phyloP scores from a whole-genome alignment of 2,329 filamentous ascomycete genomes.

The Penicillium frequentans region DNA sequence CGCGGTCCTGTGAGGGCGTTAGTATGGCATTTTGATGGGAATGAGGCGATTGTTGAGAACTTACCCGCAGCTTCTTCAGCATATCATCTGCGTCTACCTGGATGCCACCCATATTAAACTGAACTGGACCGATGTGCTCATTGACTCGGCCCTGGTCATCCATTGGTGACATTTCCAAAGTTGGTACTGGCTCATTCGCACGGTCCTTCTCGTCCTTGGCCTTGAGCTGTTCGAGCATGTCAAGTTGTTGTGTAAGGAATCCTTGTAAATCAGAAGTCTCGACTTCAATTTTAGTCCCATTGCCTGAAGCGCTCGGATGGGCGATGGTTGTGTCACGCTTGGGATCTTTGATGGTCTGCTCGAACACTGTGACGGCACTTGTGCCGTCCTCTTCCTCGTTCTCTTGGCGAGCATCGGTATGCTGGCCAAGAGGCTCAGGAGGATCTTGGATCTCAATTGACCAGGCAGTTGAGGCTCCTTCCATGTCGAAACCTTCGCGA shows the following conservation, averaged over 20 bases:
- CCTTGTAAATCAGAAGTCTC: conserved; percentile 72
- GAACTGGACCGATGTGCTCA: conserved; percentile 88
- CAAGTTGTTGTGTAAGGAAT: conserved; percentile 74
- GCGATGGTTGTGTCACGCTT: conserved; percentile 62
- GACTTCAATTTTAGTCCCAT: conserved; percentile 54
- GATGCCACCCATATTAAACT: conserved; percentile 98
- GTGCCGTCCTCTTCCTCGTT: conserved; percentile 40
- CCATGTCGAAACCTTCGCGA: conserved; percentile 87
- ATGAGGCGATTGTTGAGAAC: conserved; percentile 18
- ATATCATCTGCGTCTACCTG: conserved; percentile 94
- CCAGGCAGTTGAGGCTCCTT: conserved; percentile 82
- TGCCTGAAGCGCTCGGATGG: conserved; percentile 47
- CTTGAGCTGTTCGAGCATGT: conserved; percentile 67
- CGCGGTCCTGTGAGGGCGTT: conserved; percentile 40
- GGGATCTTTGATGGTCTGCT: conserved; percentile 76
- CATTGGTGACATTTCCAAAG: conserved; percentile 37
- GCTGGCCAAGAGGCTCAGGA: conserved; percentile 30
- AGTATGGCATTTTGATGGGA: not conserved
- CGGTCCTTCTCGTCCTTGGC: conserved; percentile 54
- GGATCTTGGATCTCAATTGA: conserved; percentile 72
- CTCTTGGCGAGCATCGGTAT: conserved; percentile 26
- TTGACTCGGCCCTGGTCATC: conserved; percentile 52
- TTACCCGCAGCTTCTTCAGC: conserved; percentile 80
- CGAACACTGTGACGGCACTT: conserved; percentile 71
- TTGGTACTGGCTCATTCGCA: conserved; percentile 34